These are phyloP conservation scores for Penicillium sclerotiorum DNA, from an alignment of 2,329 filamentous ascomycete genomes.

Conservation along the genomic window DNA sequence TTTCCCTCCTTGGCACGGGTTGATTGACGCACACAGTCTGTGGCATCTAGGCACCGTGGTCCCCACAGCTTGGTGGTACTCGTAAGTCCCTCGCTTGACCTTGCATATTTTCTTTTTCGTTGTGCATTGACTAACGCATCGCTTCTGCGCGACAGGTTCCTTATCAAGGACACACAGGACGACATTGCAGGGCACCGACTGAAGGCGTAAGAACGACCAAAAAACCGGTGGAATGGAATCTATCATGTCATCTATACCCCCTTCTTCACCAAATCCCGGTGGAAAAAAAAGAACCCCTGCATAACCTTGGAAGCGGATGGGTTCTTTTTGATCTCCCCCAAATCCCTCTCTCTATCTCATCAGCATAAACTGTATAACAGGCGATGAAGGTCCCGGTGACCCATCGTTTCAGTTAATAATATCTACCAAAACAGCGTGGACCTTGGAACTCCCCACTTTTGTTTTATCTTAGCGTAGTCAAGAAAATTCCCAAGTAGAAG, in stretches of 20 bases:
- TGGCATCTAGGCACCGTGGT: constrained; percentile 95
- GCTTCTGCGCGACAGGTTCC: constrained; percentile 62
- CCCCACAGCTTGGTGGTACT: constrained; percentile 90
- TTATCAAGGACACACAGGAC: constrained; percentile 81
- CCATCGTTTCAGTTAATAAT: constrained; percentile 15
- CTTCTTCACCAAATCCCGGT: no score
- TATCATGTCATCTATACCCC: constrained; percentile 5
- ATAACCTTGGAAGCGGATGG: no score
- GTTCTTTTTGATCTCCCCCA: no score
- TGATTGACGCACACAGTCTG: constrained; percentile 88
- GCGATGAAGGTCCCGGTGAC: constrained; percentile 10
- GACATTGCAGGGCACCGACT: constrained; percentile 73
- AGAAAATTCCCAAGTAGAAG: constrained; percentile 18
- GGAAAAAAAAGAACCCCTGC: no score
- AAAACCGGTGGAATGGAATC: background rate
- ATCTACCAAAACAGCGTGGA: background rate
- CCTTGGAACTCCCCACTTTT: constrained; percentile 7
- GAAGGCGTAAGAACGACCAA: constrained; percentile 56
- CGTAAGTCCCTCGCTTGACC: constrained; percentile 61
- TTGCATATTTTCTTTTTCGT: background rate
- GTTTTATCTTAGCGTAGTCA: background rate
- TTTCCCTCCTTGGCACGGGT: constrained; percentile 80
- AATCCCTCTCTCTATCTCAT: no score
- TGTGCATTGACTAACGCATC: constrained; percentile 12
- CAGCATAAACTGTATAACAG: constrained; percentile 20